Base-by-base conservation (phyloP, 495 filamentous ascomycete genomes). In the Amphirosellinia nigrospora region DNA sequence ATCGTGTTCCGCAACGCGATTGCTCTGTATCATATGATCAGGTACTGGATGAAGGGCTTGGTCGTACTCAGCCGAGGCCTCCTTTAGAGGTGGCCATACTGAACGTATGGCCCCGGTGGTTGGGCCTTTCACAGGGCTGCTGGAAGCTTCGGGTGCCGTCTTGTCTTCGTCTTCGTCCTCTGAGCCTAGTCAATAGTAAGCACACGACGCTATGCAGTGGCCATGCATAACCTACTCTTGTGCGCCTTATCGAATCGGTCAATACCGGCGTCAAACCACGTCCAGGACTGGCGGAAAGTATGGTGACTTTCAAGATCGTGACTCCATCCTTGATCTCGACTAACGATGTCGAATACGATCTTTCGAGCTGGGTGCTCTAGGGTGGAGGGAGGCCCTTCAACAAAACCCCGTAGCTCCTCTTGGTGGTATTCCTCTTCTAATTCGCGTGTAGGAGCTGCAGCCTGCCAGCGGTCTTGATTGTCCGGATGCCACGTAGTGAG, bases 251-350 rank as follows among this genome's bases (percentile, higher is more conserved):
- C 77, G 53, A 85, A 80, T 16, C 82, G 79, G 58, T 88, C 86
- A 21, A 86, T 70, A 0, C 89, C 89, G 4, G 82, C 85, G 53
- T 92, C 91, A 72, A 93, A 93, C 91, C 91, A 94, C 0, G 90
- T 92, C 76, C 79, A 91, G 0, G 89, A 90, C 16, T 73, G 78
- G 5, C 78, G 66, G 72, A 87, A 92, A n/a, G 84, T 87, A 48
- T 84, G 78, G 6, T 79, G 74, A 39, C 80, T 70, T 1, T 59
- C 26, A 5, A 32, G 21, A 0, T 78, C 72, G 5, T 82, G 79
- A 50, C 84, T 84, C 81, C 82, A 90, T 3, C 91, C 92, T 73
- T 94, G 92, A 71, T 94, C 92, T 56, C 85, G 84, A 56, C 87
- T 89, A 3, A 77, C 75, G 59, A 92, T 86, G 1, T 81, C 87